Evolutionary conservation across 2,329 filamentous ascomycete genomes (phyloP).

Genomic region (Pezicula radicicola): DNA sequence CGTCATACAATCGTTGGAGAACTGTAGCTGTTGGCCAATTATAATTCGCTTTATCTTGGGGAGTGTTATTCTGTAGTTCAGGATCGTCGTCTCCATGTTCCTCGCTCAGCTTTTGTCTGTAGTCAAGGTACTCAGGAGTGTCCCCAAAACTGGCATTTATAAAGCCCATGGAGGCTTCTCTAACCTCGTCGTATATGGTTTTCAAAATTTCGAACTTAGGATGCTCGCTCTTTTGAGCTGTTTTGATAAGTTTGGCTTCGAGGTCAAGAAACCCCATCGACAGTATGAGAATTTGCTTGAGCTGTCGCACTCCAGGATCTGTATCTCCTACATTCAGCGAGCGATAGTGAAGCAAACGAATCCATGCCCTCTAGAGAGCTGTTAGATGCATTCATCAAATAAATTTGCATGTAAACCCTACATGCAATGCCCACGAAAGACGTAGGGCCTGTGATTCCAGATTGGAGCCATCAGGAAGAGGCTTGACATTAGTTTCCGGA

Average conservation of each 20-base stretch:
- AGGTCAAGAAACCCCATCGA: conserved; percentile 1
- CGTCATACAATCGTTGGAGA: too few relatives aligned
- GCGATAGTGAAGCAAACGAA: conserved; percentile 12
- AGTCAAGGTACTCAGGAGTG: background rate
- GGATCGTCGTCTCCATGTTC: too few relatives aligned
- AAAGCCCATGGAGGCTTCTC: background rate
- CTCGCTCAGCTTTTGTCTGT: too few relatives aligned
- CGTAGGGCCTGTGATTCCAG: background rate
- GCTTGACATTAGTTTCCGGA: background rate
- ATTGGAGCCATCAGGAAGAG: conserved; percentile 3
- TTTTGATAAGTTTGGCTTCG: background rate
- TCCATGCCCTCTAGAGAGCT: conserved; percentile 2
- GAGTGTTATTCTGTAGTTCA: too few relatives aligned
- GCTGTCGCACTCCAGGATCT: background rate
- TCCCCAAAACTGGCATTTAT: background rate
- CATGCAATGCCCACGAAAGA: conserved; percentile 10
- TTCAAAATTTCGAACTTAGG: too few relatives aligned
- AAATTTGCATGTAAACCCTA: too few relatives aligned
- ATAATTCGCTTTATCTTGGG: too few relatives aligned
- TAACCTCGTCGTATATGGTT: too few relatives aligned
- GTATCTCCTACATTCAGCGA: conserved; percentile 2
- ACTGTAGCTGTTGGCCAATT: too few relatives aligned
- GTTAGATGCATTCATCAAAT: too few relatives aligned
- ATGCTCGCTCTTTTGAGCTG: too few relatives aligned
- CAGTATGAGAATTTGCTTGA: conserved; percentile 2